Evolutionary conservation across 2,329 filamentous ascomycete species (phyloP).

Genomic region (Colletotrichum cereale): DNA sequence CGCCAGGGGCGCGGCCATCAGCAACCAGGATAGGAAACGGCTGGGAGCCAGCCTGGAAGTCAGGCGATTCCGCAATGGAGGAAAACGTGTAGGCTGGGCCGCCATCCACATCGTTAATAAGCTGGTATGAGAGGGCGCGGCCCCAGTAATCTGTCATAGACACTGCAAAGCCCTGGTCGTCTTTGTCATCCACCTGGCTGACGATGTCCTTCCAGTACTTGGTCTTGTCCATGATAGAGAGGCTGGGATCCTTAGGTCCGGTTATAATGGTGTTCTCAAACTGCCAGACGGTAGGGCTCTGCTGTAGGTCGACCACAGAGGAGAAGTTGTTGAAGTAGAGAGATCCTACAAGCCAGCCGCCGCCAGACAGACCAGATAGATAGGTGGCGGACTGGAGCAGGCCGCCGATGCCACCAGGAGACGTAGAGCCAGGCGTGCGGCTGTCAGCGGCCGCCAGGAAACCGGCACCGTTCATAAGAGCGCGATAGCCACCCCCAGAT

Average conservation of each 20-base stretch:
- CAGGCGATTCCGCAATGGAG: constrained; percentile 63
- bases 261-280: constrained; percentile 57
- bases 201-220: constrained; percentile 54
- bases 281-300: constrained; percentile 54
- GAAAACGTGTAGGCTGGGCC: constrained; percentile 86
- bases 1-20: constrained; percentile 59
- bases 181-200: constrained; percentile 52
- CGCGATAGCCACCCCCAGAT: constrained; percentile 88
- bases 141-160: constrained; percentile 93
- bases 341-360: constrained; percentile 85
- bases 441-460: constrained; percentile 83
- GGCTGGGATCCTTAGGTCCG: constrained; percentile 52
- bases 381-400: constrained; percentile 87
- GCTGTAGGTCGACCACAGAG: constrained; percentile 69
- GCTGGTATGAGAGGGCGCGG: constrained; percentile 85
- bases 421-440: constrained; percentile 73
- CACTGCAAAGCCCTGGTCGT: constrained; percentile 58
- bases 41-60: constrained; percentile 56
- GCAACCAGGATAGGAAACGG: constrained; percentile 65
- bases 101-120: constrained; percentile 81
- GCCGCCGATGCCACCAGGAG: constrained; percentile 79
- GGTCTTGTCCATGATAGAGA: constrained; percentile 47
- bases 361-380: constrained; percentile 83
- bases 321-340: constrained; percentile 88
- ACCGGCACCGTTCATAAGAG: constrained; percentile 87